Conservation (phyloP, 164 flowering plant genomes). For the Vitis rotundifolia region DNA sequence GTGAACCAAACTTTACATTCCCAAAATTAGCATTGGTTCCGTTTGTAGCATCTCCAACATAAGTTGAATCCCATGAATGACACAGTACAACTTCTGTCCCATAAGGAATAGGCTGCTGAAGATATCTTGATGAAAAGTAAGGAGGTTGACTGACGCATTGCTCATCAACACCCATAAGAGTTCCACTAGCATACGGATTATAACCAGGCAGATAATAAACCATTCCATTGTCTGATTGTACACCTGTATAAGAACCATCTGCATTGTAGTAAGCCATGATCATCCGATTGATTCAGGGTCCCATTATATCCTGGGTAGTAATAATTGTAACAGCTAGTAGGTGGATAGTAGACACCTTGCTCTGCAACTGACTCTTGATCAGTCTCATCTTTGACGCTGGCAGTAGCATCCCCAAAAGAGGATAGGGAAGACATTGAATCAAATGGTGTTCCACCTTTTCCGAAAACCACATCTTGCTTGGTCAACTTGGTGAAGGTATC, state of each 20-base stretch:
- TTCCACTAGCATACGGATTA: too few species aligned
- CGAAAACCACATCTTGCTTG: too few species aligned
- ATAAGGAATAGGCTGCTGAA: slow-evolving; percentile 10
- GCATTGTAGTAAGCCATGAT: slow-evolving; percentile 5
- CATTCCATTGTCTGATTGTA: slow-evolving; percentile 19
- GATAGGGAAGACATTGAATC: slow-evolving; percentile 7
- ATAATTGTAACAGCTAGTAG: too few species aligned
- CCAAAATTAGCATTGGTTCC: too few species aligned
- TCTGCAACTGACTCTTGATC: slow-evolving; percentile 12
- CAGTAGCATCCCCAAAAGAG: slow-evolving; percentile 6
- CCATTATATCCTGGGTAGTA: too few species aligned
- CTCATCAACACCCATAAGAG: too few species aligned
- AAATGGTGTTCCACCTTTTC: slow-evolving; percentile 10
- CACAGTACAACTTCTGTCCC: slow-evolving; percentile 15
- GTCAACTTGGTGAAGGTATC: too few species aligned
- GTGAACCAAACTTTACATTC: too few species aligned
- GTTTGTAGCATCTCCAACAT: slow-evolving; percentile 3
- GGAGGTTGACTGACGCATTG: too few species aligned
- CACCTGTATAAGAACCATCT: slow-evolving; percentile 15
- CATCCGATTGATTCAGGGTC: too few species aligned
- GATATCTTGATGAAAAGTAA: slow-evolving; percentile 13
- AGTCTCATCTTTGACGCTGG: slow-evolving; percentile 4
- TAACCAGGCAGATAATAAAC: too few species aligned
- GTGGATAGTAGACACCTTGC: too few species aligned
- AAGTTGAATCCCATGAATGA: slow-evolving; percentile 14